phyloP scores from a whole-genome alignment of 2,329 filamentous ascomycete genomes.

The Hymenoscyphus scutula region DNA sequence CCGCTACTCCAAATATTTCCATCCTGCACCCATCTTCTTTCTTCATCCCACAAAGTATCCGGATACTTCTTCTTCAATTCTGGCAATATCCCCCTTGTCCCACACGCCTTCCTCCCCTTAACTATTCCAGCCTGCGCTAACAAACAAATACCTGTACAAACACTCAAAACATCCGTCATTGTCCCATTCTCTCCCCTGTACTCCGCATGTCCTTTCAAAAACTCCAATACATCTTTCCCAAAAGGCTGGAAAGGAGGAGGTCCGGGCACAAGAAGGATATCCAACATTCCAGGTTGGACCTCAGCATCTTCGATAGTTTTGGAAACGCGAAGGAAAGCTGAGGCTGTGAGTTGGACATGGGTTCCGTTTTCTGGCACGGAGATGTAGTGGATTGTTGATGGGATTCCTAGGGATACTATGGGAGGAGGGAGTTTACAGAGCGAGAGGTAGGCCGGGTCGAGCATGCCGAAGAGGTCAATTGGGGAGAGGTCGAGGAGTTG shows the following conservation, averaged over 20 bases:
- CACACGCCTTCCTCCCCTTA: conserved; percentile 46
- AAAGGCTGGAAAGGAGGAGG: conserved; percentile 42
- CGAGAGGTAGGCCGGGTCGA: conserved; percentile 47
- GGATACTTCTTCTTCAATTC: conserved; percentile 38
- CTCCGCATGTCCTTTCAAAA: conserved; percentile 43
- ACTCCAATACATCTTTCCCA: conserved; percentile 40
- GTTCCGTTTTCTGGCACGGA: conserved; percentile 39
- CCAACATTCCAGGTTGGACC: conserved; percentile 50
- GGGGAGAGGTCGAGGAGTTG: conserved; percentile 52
- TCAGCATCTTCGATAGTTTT: conserved; percentile 45
- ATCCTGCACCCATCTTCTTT: conserved; percentile 51
- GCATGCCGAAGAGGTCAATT: conserved; percentile 48
- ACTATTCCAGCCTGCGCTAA: conserved; percentile 49
- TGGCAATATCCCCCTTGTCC: conserved; percentile 46
- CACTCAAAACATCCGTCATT: conserved; percentile 48
- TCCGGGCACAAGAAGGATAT: conserved; percentile 51
- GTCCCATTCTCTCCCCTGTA: conserved; percentile 27
- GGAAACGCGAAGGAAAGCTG: conserved; percentile 41
- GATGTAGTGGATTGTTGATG: conserved; percentile 47
- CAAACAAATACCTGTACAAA: conserved; percentile 51
- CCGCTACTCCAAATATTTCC: conserved; percentile 56
- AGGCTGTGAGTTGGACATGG: conserved; percentile 44
- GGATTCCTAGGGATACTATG: conserved; percentile 43
- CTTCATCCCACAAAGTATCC: conserved; percentile 43
- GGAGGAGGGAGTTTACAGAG: conserved; percentile 38